A percentile compares a stretch with the other conserved stretches of the same genome.
phyloP scores from a whole-genome alignment of 768 basidiomycete species.

The Hebeloma cylindrosporum region DNA sequence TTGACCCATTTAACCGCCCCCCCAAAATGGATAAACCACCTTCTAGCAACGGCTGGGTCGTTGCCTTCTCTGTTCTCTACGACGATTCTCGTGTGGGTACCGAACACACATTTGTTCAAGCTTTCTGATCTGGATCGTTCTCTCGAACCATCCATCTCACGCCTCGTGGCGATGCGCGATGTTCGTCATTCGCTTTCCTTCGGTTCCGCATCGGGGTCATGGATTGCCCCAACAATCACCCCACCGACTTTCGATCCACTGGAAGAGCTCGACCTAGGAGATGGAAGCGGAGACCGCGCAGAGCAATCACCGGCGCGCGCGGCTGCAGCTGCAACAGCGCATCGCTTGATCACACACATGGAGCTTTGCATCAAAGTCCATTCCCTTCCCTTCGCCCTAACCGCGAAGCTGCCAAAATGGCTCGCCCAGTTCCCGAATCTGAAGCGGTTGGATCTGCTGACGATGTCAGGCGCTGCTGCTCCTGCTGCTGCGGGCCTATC shows the following conservation, averaged over 20 bases:
- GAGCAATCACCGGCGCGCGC: too few relatives aligned
- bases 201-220: conserved; percentile 7
- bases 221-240: conserved; percentile 3
- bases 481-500: background rate
- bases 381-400: conserved; percentile 17
- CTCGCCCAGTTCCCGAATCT: conserved; percentile 19
- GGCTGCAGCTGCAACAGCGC: too few relatives aligned
- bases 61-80: background rate
- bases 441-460: conserved; percentile 14
- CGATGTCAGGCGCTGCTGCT: conserved; percentile 11
- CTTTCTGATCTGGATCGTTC: conserved; percentile 1
- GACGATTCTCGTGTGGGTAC: conserved; percentile 1
- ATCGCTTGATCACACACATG: conserved; percentile 16
- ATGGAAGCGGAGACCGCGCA: too few relatives aligned
- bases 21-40: background rate
- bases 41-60: background rate
- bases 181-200: conserved; percentile 8
- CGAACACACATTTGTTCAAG: background rate
- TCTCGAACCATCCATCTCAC: background rate
- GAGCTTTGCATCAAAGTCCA: conserved; percentile 24
- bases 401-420: conserved; percentile 20
- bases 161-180: conserved; percentile 9
- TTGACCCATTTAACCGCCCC: conserved; percentile 11
- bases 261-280: too few relatives aligned
- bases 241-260: too few relatives aligned